phyloP scores from a whole-genome alignment of 2,329 filamentous ascomycete species.

The Alternaria panax region DNA sequence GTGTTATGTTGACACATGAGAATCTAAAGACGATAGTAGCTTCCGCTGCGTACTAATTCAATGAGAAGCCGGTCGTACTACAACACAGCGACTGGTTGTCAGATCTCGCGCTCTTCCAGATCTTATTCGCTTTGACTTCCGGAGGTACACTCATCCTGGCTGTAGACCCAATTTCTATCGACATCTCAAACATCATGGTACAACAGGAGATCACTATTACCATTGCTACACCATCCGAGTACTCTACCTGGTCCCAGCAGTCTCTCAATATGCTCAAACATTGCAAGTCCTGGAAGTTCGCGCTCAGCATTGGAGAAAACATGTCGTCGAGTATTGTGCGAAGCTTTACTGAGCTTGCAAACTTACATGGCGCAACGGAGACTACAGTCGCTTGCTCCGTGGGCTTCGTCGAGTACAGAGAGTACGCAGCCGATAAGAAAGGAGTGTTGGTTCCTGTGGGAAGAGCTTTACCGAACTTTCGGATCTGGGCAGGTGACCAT shows the following conservation, averaged over 20 bases:
- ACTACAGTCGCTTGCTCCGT: constrained; percentile 2
- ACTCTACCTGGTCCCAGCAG: constrained; percentile 3
- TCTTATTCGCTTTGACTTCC: not conserved
- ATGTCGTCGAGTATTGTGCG: not conserved
- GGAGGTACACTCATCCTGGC: constrained; percentile 3
- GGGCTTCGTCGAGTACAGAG: constrained; percentile 2
- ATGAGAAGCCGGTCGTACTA: not conserved
- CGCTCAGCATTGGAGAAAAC: not conserved
- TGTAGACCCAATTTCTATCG: not conserved
- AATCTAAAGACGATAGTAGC: not conserved
- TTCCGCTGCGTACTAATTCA: not conserved
- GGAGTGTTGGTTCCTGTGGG: constrained; percentile 5
- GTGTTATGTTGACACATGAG: not conserved
- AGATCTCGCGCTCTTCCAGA: constrained; percentile 2
- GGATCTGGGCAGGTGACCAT: not conserved
- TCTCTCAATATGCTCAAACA: not conserved
- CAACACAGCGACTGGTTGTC: constrained; percentile 1
- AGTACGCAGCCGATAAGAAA: not conserved
- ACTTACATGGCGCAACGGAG: not conserved
- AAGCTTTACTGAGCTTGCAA: not conserved
- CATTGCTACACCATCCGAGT: constrained; percentile 6
- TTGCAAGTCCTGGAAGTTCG: constrained; percentile 1
- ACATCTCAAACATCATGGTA: not conserved
- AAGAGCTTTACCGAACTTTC: not conserved
- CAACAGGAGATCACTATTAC: constrained; percentile 3